phyloP scores from a whole-genome alignment of 2,329 filamentous ascomycete genomes.

The Pyrenophora teres region DNA sequence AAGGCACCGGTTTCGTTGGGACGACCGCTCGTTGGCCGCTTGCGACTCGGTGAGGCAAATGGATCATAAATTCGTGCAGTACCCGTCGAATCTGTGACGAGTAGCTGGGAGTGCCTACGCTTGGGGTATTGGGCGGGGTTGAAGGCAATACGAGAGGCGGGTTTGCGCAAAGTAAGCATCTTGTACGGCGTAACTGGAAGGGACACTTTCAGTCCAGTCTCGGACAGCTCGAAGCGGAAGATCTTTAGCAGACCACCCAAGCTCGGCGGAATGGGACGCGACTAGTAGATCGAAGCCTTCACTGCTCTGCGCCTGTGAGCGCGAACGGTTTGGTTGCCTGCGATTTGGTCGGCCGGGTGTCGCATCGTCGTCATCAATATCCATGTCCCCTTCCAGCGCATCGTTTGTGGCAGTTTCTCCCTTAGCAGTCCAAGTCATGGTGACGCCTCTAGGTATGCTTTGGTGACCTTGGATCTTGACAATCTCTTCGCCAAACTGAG shows the following conservation, averaged over 20 bases:
- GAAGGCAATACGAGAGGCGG: slow-evolving; percentile 58
- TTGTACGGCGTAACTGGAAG: slow-evolving; percentile 51
- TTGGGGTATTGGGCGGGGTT: slow-evolving; percentile 59
- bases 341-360: slow-evolving; percentile 25
- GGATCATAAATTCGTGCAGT: slow-evolving; percentile 63
- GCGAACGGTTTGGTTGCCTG: slow-evolving; percentile 29
- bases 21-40: slow-evolving; percentile 22
- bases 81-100: slow-evolving; percentile 61
- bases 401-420: slow-evolving; percentile 23
- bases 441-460: slow-evolving; percentile 56
- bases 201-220: slow-evolving; percentile 45
- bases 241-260: slow-evolving; percentile 49
- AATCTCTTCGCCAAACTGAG: slow-evolving; percentile 52
- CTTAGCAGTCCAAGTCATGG: slow-evolving; percentile 57
- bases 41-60: slow-evolving; percentile 46
- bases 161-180: slow-evolving; percentile 55
- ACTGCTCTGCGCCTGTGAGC: slow-evolving; percentile 21
- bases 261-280: slow-evolving; percentile 49
- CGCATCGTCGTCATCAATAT: slow-evolving; percentile 38
- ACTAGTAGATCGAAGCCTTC: slow-evolving; percentile 49
- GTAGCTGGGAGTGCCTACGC: slow-evolving; percentile 58
- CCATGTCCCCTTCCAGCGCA: slow-evolving; percentile 42
- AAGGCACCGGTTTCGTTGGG: slow-evolving; percentile 34
- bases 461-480: slow-evolving; percentile 57
- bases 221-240: slow-evolving; percentile 47